Evolutionary conservation across 2,329 filamentous ascomycete species (phyloP).

Genomic region (Claviceps spartinae): DNA sequence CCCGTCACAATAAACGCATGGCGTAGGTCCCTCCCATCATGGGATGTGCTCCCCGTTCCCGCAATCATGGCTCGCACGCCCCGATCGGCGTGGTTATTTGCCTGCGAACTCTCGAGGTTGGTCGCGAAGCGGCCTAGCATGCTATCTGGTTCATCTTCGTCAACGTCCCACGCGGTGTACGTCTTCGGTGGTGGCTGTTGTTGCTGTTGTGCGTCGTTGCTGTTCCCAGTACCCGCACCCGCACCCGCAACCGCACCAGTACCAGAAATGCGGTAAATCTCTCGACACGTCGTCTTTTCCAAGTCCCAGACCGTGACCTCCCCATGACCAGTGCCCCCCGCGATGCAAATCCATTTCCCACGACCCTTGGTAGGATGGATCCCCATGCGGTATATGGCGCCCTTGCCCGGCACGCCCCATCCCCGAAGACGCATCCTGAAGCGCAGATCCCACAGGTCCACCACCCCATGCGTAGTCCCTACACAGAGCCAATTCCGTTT

Average conservation of each 20-base stretch:
- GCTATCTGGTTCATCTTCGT: slow-evolving; percentile 75
- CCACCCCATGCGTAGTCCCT: slow-evolving; percentile 82
- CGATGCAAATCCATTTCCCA: slow-evolving; percentile 75
- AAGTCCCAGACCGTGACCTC: slow-evolving; percentile 95
- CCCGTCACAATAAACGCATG: slow-evolving; percentile 78
- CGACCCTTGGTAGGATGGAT: slow-evolving; percentile 68
- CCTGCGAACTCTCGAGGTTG: slow-evolving; percentile 48
- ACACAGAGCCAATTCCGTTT: slow-evolving; percentile 82
- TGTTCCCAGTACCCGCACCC: no score
- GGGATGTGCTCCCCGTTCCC: slow-evolving; percentile 55
- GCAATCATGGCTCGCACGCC: slow-evolving; percentile 62
- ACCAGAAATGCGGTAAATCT: slow-evolving; percentile 61
- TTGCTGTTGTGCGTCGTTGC: background rate
- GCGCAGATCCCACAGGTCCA: slow-evolving; percentile 93
- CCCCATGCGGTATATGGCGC: slow-evolving; percentile 64
- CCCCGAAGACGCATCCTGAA: slow-evolving; percentile 78
- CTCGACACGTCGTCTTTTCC: slow-evolving; percentile 75
- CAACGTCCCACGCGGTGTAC: slow-evolving; percentile 79
- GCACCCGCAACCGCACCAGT: slow-evolving; percentile 21
- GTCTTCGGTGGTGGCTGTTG: slow-evolving; percentile 35
- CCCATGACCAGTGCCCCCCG: slow-evolving; percentile 72
- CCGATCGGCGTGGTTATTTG: slow-evolving; percentile 37
- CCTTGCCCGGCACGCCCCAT: slow-evolving; percentile 75
- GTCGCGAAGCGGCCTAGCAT: slow-evolving; percentile 80
- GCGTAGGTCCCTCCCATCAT: slow-evolving; percentile 57